phyloP scores from a whole-genome alignment of 2,329 filamentous ascomycete species.

The Hypoxylon sp. region DNA sequence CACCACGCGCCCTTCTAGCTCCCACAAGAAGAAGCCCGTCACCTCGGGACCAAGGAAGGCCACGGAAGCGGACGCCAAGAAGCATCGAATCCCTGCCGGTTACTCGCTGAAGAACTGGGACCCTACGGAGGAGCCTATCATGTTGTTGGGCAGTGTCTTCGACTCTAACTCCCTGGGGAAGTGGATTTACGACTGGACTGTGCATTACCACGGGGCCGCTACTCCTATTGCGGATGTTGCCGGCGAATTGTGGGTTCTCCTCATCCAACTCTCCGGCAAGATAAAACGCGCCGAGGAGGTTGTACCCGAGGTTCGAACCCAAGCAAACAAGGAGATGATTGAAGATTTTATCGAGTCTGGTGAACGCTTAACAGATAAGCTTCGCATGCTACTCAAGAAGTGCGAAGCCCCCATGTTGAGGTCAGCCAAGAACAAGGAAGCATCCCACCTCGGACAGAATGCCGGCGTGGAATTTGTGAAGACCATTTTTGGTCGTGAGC shows the following conservation, averaged over 20 bases:
- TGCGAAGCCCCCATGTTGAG: constrained; percentile 97
- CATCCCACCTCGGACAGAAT: constrained; percentile 86
- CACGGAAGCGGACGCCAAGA: constrained; percentile 71
- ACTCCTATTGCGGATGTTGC: constrained; percentile 92
- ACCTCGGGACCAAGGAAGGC: constrained; percentile 59
- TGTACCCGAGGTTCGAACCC: constrained; percentile 77
- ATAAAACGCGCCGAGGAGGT: constrained; percentile 90
- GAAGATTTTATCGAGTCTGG: constrained; percentile 93
- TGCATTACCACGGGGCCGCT: constrained; percentile 85
- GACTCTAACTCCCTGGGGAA: constrained; percentile 98
- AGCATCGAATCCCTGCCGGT: constrained; percentile 84
- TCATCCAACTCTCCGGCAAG: constrained; percentile 95
- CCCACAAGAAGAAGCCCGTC: constrained; percentile 58
- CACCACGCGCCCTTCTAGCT: constrained; percentile 65
- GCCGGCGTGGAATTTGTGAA: constrained; percentile 96
- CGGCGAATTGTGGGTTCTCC: constrained; percentile 92
- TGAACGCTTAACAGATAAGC: constrained; percentile 86
- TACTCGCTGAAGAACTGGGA: constrained; percentile 99
- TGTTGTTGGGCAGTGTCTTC: constrained; percentile 94
- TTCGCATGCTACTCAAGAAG: constrained; percentile 87
- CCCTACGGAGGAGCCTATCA: constrained; percentile 91
- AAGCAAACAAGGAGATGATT: constrained; percentile 83
- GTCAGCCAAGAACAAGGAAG: constrained; percentile 80
- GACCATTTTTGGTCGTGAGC: constrained; percentile 92
- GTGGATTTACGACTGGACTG: constrained; percentile 99